phyloP scores from a whole-genome alignment of 495 filamentous ascomycete genomes.

The Elasticomyces elasticus region DNA sequence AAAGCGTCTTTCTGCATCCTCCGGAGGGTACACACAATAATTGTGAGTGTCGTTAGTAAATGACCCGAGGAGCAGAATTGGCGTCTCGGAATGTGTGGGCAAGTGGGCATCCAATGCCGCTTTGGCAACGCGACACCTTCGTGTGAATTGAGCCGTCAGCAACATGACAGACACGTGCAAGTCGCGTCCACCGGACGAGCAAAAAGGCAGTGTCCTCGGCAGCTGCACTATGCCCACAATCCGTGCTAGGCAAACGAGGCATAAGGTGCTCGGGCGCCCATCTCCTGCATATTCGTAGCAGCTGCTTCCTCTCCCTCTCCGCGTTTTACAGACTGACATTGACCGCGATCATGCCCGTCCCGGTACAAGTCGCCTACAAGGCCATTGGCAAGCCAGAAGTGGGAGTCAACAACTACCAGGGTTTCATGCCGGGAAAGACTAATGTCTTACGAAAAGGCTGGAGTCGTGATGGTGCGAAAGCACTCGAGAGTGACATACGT shows the following conservation, averaged over 20 bases:
- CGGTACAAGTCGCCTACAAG: slow-evolving; percentile 31
- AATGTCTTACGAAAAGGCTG: slow-evolving; percentile 24
- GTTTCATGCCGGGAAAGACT: slow-evolving; percentile 26
- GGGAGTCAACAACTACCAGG: slow-evolving; percentile 24
- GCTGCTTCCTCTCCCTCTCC: neutral
- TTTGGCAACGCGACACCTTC: neutral
- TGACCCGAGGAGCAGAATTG: neutral
- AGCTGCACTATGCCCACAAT: neutral
- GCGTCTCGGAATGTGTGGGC: neutral
- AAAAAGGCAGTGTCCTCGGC: neutral
- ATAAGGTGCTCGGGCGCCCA: neutral
- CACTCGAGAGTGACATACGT: neutral
- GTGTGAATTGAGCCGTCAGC: neutral
- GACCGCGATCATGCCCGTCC: slow-evolving; percentile 24
- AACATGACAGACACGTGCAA: neutral
- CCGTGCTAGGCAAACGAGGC: neutral
- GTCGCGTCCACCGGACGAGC: neutral
- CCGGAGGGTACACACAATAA: neutral
- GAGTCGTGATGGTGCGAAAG: slow-evolving; percentile 31
- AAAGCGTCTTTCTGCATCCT: too few relatives aligned
- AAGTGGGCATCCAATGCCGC: neutral
- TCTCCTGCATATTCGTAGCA: neutral
- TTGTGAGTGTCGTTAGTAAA: neutral
- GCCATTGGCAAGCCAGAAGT: slow-evolving; percentile 25
- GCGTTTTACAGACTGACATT: neutral